Evolutionary conservation across 73 alveolate species (phyloP), one percentile per base, ranked within the genome.

Genomic region (Symbiodinium pilosum): DNA sequence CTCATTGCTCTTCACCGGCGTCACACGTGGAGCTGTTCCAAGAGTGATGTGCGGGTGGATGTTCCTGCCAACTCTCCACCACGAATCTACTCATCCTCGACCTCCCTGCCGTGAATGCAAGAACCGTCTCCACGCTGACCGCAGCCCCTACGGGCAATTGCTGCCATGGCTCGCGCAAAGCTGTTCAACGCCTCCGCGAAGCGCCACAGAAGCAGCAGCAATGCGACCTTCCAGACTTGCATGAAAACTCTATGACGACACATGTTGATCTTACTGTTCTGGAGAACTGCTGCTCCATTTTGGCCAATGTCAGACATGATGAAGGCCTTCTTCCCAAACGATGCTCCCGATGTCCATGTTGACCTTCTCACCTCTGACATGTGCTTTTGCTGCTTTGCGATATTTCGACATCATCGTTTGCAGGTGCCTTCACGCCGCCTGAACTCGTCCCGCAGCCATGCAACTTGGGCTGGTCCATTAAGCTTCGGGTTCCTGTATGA

Each of bases 401-500:
- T n/a, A n/a, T n/a, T n/a, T n/a, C n/a, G n/a, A n/a, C n/a, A n/a
- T n/a, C n/a, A n/a, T n/a, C n/a, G 59, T 47, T 47, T 47, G 59
- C 59, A 26, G 77, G 30, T 59, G 73, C 97, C 97, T 71, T 34
- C 89, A 20, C 97, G 97, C 56, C 84, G 88, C 42, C 43, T 20
- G 97, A 91, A 69, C 88, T 91, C 97, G 43, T 91, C 97, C 54
- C 54, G 84, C 52, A 91, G 81, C 52, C 36, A 5, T 2, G 97
- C 87, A 64, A 91, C 97, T 3, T 91, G 83, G 30, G 44, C 51
- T n/a, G 97, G 97, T 41, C 97, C 97, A 3, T 51, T 16, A 11
- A 91, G 88, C 52, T 69, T 42, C 39, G 97, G 97, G 97, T 91
- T 91, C 97, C 97, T 68, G 59, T n/a, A n/a, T n/a, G n/a, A n/a